Evolutionary conservation across 2,329 filamentous ascomycete species (phyloP), one percentile per base, ranked within the genome.

Genomic region (Hirsutella thompsonii): DNA sequence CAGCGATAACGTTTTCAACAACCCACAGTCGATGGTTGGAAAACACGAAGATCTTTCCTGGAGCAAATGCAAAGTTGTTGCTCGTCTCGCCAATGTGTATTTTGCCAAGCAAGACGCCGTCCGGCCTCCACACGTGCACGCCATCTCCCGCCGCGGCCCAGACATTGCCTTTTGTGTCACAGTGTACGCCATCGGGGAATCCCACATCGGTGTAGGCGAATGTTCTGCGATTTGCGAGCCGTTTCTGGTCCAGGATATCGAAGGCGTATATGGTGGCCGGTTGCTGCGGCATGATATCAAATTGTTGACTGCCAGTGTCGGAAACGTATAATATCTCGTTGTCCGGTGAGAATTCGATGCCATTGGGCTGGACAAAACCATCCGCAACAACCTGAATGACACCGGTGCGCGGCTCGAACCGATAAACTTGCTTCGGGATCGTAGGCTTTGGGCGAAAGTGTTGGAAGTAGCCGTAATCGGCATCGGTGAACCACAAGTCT

Each of bases 401-500:
- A 0, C 69, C 69, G 0, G 68, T 76, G 0, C 45, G 49, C 1
- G 67, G 64, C 36, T 73, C 66, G 36, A 70, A 69, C 2, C 73
- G 66, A 52, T 80, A 81, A 0, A 79, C 72, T 49, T 80, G 76
- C 43, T 69, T 71, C 4, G 63, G 70, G 10, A 79, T 52, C 0
- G 66, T 67, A 0, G 74, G 74, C 5, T 54, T 47, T 0, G 69
- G 69, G 0, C 76, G 64, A 48, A 80, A 79, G 20, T 72, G 63
- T 50, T 80, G 76, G 34, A 72, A 61, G 44, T 64, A 72, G 3
- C 74, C 77, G 47, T 81, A 81, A 8, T 68, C 63, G 0, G 72
- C 69, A 43, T 81, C 76, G 2, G 76, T 81, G 49, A 81, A 80
- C 60, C 77, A 81, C n/a, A 81, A 58, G 20, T 74, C 67, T n/a